phyloP scores from a whole-genome alignment of 768 basidiomycete genomes.

The Phaeolepiota aurea region DNA sequence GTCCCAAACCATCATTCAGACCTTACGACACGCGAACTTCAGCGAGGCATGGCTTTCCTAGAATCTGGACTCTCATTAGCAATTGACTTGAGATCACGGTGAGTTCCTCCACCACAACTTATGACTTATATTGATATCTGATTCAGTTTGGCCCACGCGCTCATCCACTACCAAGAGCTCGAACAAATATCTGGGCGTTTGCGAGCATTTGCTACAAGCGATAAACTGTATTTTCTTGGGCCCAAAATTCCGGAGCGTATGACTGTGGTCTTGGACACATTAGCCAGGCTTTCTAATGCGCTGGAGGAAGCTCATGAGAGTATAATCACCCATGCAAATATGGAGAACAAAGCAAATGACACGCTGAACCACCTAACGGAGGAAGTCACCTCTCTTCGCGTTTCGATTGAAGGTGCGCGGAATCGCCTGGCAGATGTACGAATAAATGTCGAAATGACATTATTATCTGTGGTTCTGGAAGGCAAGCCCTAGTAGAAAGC shows the following conservation, averaged over 20 bases:
- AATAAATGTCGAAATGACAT: background rate
- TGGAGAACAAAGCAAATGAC: background rate
- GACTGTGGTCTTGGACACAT: constrained; percentile 13
- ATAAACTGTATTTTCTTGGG: constrained; percentile 15
- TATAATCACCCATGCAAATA: background rate
- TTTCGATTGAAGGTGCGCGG: background rate
- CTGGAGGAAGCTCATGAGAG: constrained; percentile 10
- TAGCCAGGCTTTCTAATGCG: constrained; percentile 23
- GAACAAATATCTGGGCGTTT: constrained; percentile 19
- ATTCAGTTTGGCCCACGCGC: constrained; percentile 21
- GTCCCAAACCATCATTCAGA: constrained; percentile 73
- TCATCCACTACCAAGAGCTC: constrained; percentile 16
- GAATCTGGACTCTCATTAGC: constrained; percentile 74
- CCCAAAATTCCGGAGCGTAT: constrained; percentile 12
- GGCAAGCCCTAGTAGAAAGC: no score
- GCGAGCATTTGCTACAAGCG: constrained; percentile 11
- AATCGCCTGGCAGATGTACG: background rate
- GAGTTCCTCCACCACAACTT: constrained; percentile 17
- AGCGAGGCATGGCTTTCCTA: constrained; percentile 66
- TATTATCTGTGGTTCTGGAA: background rate
- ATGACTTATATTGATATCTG: constrained; percentile 4
- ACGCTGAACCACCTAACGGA: no score
- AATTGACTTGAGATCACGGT: constrained; percentile 57
- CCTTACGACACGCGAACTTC: constrained; percentile 79
- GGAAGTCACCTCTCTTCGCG: background rate